A percentile compares a stretch with the other conserved stretches of the same genome.
Evolutionary conservation across 257 asterid genomes (phyloP).

Genomic region (Penstemon davidsonii): DNA sequence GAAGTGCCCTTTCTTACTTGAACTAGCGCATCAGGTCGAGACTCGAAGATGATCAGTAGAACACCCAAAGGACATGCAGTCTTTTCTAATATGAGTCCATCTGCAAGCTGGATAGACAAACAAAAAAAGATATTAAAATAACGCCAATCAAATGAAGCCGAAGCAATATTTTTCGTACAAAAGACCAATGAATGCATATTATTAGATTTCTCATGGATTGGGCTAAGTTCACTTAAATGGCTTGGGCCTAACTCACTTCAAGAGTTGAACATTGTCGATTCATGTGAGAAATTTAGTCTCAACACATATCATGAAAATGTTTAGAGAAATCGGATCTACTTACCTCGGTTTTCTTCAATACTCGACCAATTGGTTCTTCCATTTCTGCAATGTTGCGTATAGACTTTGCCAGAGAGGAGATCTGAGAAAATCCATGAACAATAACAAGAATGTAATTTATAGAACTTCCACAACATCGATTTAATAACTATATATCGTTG

Average conservation of each 20-base stretch:
- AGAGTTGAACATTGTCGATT: too few relatives aligned
- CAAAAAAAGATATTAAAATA: not conserved
- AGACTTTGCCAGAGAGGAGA: conserved; percentile 65
- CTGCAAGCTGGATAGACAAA: conserved; percentile 60
- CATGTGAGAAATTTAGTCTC: too few relatives aligned
- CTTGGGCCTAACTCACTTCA: too few relatives aligned
- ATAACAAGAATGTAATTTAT: too few relatives aligned
- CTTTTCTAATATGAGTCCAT: conserved; percentile 72
- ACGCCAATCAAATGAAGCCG: not conserved
- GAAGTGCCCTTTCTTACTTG: conserved; percentile 45
- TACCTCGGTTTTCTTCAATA: conserved; percentile 73
- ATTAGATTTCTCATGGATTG: too few relatives aligned
- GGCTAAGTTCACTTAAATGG: too few relatives aligned
- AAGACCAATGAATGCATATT: not conserved
- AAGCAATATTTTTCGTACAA: not conserved
- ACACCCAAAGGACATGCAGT: conserved; percentile 74
- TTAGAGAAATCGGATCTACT: conserved; percentile 10
- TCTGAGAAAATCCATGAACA: conserved; percentile 25
- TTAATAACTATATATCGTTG: too few relatives aligned
- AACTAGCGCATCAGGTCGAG: conserved; percentile 87
- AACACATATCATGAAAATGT: not conserved
- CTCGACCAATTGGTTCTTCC: conserved; percentile 85
- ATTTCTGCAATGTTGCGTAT: conserved; percentile 67
- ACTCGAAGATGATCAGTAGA: conserved; percentile 74
- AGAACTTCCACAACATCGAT: too few relatives aligned